phyloP scores from a whole-genome alignment of 345 rosid species.

The Lumnitzera littorea region DNA sequence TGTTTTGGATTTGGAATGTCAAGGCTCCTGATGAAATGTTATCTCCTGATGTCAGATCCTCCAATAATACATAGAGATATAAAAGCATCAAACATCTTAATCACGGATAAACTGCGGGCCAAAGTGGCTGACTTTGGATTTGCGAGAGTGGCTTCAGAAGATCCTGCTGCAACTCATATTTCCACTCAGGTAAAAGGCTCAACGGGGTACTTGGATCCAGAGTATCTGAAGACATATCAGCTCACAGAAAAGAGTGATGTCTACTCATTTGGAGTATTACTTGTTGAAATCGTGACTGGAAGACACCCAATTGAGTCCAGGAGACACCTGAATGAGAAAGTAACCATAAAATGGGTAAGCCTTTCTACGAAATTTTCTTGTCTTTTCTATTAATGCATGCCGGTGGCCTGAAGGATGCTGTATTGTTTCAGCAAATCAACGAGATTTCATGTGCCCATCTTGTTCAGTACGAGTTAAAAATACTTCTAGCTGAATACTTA shows the following conservation, averaged over 20 bases:
- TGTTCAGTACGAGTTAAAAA: no score
- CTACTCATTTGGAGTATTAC: slow-evolving; percentile 79
- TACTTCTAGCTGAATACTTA: no score
- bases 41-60: slow-evolving; percentile 44
- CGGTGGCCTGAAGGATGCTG: background rate
- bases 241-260: slow-evolving; percentile 82
- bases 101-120: slow-evolving; percentile 78
- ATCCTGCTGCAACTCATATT: slow-evolving; percentile 53
- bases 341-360: slow-evolving; percentile 72
- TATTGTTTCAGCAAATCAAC: background rate
- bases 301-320: slow-evolving; percentile 63
- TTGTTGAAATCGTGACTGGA: slow-evolving; percentile 67
- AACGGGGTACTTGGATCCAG: slow-evolving; percentile 76
- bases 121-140: slow-evolving; percentile 93
- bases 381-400: background rate
- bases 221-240: slow-evolving; percentile 67
- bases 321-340: slow-evolving; percentile 36
- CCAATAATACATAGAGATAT: slow-evolving; percentile 91
- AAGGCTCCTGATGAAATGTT: background rate
- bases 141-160: slow-evolving; percentile 56
- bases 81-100: slow-evolving; percentile 68
- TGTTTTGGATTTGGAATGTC: background rate
- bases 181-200: slow-evolving; percentile 85
- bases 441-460: no score
- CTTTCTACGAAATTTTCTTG: background rate